These are phyloP conservation scores for Pseudogymnoascus pannorum DNA, from an alignment of 2,329 filamentous ascomycete species.

Conservation along the genomic window DNA sequence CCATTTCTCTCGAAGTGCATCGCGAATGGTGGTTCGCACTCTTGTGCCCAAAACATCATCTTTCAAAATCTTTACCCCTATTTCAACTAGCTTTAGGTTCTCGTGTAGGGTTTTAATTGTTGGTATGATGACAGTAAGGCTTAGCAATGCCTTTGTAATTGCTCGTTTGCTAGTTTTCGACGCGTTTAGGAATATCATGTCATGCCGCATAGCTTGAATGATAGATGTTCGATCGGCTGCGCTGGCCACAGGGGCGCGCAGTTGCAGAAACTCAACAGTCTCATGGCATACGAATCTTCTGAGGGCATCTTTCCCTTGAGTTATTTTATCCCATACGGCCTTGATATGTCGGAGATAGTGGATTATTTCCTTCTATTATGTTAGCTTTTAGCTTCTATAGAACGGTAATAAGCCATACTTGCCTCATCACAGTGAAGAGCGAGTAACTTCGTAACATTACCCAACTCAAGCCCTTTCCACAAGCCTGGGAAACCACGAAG, in stretches of 20 bases:
- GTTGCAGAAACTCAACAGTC: conserved; percentile 10
- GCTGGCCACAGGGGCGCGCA: not conserved
- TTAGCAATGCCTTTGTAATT: not conserved
- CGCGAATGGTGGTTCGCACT: not conserved
- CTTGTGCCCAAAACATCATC: not conserved
- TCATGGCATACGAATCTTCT: conserved; percentile 6
- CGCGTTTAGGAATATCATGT: not conserved
- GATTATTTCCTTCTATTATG: not conserved
- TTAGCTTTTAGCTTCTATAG: not conserved
- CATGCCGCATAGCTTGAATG: conserved; percentile 1
- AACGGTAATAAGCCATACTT: not conserved
- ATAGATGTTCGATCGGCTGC: conserved; percentile 6
- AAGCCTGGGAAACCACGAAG: conserved; percentile 6
- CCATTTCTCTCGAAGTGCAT: not conserved
- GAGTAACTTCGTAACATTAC: conserved; percentile 1
- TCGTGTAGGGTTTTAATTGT: not conserved
- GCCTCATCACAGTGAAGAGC: conserved; percentile 12
- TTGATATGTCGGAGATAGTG: not conserved
- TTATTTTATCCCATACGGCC: not conserved
- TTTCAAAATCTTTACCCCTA: not conserved
- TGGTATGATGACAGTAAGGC: not conserved
- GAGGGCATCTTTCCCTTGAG: not conserved
- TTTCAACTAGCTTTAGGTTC: not conserved
- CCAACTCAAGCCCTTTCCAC: conserved; percentile 10
- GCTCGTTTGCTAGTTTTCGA: not conserved